phyloP scores from a whole-genome alignment of 2,329 filamentous ascomycete species.

The Leptographium procerum region DNA sequence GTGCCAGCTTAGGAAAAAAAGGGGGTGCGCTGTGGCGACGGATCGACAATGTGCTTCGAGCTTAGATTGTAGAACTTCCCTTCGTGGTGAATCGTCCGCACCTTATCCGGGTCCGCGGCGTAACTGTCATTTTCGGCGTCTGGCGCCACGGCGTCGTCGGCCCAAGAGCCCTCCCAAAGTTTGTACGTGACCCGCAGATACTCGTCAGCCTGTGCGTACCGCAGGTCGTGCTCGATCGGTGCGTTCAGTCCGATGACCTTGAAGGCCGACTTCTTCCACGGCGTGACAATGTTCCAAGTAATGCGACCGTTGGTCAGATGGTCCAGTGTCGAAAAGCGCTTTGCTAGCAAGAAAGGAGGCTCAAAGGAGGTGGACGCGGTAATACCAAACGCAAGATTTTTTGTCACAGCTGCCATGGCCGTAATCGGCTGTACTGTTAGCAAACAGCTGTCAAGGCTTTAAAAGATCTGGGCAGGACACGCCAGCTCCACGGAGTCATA shows the following conservation, averaged over 20 bases:
- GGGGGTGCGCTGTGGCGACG: slow-evolving; percentile 12
- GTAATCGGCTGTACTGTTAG: slow-evolving; percentile 4
- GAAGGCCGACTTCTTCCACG: slow-evolving; percentile 11
- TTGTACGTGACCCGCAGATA: slow-evolving; percentile 13
- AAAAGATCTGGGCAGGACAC: background rate
- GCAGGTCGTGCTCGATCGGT: slow-evolving; percentile 12
- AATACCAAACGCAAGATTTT: slow-evolving; percentile 11
- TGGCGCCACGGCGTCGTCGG: slow-evolving; percentile 8
- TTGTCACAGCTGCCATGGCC: slow-evolving; percentile 13
- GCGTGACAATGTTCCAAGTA: slow-evolving; percentile 16
- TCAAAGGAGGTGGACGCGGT: slow-evolving; percentile 9
- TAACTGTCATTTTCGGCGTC: slow-evolving; percentile 3
- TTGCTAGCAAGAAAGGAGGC: slow-evolving; percentile 9
- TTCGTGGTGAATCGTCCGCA: slow-evolving; percentile 9
- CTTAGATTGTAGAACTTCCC: slow-evolving; percentile 2
- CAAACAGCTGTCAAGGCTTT: background rate
- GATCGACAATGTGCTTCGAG: slow-evolving; percentile 8
- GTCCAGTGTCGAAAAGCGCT: slow-evolving; percentile 11
- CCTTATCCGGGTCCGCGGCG: slow-evolving; percentile 4
- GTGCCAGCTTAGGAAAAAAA: slow-evolving; percentile 16
- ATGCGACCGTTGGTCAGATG: slow-evolving; percentile 11
- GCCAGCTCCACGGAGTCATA: background rate
- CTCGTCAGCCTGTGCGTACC: slow-evolving; percentile 15
- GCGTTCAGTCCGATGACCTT: slow-evolving; percentile 10
- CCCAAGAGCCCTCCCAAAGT: slow-evolving; percentile 12